These are phyloP conservation scores for Coriolopsis trogii DNA, from an alignment of 1,284 basidiomycete species.

Conservation along the genomic window DNA sequence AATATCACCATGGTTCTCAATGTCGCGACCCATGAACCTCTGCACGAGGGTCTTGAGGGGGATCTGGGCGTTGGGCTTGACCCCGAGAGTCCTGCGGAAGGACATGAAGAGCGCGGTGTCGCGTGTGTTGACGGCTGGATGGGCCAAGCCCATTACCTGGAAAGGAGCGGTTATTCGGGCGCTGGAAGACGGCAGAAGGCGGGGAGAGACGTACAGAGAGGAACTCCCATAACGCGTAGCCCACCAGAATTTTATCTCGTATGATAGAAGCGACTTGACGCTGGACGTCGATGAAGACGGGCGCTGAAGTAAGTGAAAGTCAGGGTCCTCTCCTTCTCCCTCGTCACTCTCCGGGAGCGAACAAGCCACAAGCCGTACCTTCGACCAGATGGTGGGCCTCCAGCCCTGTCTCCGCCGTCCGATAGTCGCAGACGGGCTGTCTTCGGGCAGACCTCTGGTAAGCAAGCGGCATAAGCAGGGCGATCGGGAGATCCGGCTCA, in stretches of 20 bases:
- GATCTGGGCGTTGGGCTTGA: conserved; percentile 38
- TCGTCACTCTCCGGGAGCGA: neutral
- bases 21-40: conserved; percentile 52
- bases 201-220: conserved; percentile 45
- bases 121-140: conserved; percentile 55
- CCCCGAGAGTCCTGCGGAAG: conserved; percentile 49
- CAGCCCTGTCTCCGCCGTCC: conserved; percentile 51
- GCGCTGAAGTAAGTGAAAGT: conserved; percentile 37
- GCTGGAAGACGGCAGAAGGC: neutral
- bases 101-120: conserved; percentile 60
- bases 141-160: conserved; percentile 55
- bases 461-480: neutral
- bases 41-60: conserved; percentile 50
- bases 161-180: conserved; percentile 13
- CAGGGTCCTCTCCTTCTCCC: neutral
- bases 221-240: conserved; percentile 57
- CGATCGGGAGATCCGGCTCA: conserved; percentile 32
- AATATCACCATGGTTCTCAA: conserved; percentile 51
- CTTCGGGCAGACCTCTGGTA: conserved; percentile 30
- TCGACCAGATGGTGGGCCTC: conserved; percentile 40
- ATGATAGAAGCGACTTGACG: conserved; percentile 46
- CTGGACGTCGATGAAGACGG: conserved; percentile 51
- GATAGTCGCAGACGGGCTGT: conserved; percentile 50
- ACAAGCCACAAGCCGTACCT: conserved; percentile 37
- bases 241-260: conserved; percentile 53